These are phyloP conservation scores for Chernovozyma sophiae-reginae DNA, from an alignment of 1,139 yeast genomes.

Conservation along the genomic window DNA sequence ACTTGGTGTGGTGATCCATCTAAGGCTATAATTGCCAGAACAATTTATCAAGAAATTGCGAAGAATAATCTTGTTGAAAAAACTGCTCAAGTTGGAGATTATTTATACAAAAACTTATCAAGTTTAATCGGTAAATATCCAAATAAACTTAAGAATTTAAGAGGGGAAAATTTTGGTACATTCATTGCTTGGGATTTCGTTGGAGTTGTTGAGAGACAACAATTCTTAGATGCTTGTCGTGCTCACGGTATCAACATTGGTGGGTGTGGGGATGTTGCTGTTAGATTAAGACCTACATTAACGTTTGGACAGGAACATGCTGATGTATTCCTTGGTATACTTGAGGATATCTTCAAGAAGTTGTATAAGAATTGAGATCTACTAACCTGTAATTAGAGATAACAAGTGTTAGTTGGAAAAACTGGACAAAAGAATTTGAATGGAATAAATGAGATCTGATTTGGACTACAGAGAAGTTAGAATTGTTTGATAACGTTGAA, in stretches of 20 bases:
- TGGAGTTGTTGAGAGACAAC: constrained; percentile 44
- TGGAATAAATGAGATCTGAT: too few relatives aligned
- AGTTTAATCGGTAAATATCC: constrained; percentile 43
- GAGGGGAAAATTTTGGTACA: constrained; percentile 68
- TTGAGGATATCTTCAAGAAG: constrained; percentile 29
- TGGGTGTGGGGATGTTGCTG: constrained; percentile 64
- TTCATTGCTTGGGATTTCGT: constrained; percentile 73
- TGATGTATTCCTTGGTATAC: constrained; percentile 49
- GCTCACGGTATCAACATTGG: constrained; percentile 64
- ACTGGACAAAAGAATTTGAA: too few relatives aligned
- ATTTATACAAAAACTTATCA: constrained; percentile 47
- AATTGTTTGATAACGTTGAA: too few relatives aligned
- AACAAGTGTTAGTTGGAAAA: too few relatives aligned
- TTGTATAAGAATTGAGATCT: constrained; percentile 4
- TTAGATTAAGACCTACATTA: constrained; percentile 69
- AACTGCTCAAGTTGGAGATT: constrained; percentile 56
- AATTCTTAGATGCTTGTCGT: constrained; percentile 47
- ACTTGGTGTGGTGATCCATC: constrained; percentile 87
- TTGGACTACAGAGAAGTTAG: too few relatives aligned
- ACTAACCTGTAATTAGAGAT: too few relatives aligned
- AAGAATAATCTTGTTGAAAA: constrained; percentile 48
- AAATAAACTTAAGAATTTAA: constrained; percentile 43
- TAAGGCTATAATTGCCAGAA: constrained; percentile 58
- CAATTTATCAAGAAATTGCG: constrained; percentile 56
- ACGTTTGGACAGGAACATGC: constrained; percentile 66